These are phyloP conservation scores for Boechera retrofracta DNA, from an alignment of 345 rosid genomes.

Conservation along the genomic window DNA sequence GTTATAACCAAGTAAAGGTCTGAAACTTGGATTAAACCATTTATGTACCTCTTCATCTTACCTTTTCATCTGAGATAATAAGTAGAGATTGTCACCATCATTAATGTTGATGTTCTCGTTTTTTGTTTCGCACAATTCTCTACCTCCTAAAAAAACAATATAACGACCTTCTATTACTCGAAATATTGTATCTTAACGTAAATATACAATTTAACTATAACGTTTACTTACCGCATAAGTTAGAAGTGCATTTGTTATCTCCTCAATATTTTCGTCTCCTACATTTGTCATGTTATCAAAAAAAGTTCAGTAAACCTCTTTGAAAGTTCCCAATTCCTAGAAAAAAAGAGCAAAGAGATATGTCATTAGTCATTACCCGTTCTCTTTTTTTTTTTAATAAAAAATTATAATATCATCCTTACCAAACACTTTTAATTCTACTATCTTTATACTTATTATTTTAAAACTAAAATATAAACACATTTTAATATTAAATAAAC, in stretches of 20 bases:
- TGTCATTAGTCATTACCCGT: neutral
- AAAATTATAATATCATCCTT: too few species aligned
- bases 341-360: neutral
- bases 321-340: neutral
- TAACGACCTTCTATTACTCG: neutral
- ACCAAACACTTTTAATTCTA: neutral
- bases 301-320: neutral
- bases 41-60: conserved; percentile 19
- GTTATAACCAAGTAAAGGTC: neutral
- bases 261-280: conserved; percentile 34
- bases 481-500: too few species aligned
- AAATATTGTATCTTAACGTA: neutral
- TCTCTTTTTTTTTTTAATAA: too few species aligned
- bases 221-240: conserved; percentile 19
- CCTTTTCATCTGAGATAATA: too few species aligned
- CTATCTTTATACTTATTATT: too few species aligned
- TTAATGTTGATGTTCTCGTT: neutral
- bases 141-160: conserved; percentile 20
- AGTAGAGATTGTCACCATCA: neutral
- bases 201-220: neutral
- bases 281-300: neutral
- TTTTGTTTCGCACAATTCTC: neutral
- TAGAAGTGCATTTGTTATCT: conserved; percentile 20
- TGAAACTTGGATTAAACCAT: neutral
- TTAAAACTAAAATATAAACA: too few species aligned